Percentiles rank a stretch among this genome's conserved stretches.
Conservation (phyloP, 805 yeast genomes). For the Yamadazyma phyllophila region DNA sequence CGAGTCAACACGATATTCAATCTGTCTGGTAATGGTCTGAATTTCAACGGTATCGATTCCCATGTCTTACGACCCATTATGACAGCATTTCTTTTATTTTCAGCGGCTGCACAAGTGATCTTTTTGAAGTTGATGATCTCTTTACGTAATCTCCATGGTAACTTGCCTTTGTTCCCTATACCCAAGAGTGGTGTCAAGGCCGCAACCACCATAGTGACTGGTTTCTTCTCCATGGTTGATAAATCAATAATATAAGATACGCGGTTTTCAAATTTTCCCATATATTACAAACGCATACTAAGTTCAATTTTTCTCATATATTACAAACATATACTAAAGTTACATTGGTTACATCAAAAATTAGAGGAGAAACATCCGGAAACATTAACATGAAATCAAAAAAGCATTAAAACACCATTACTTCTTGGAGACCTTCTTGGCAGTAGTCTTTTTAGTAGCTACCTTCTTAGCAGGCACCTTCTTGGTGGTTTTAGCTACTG, state of each 20-base stretch:
- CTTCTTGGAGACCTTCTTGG: conserved; percentile 9
- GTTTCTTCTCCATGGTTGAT: conserved; percentile 5
- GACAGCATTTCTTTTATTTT: conserved; percentile 60
- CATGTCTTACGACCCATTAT: conserved; percentile 96
- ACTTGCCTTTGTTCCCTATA: conserved; percentile 74
- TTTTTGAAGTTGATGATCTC: conserved; percentile 85
- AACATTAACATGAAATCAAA: conserved; percentile 3
- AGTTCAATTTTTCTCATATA: conserved; percentile 8
- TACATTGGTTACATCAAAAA: conserved; percentile 1
- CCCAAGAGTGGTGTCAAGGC: conserved; percentile 79
- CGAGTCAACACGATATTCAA: conserved; percentile 75
- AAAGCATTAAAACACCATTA: neutral
- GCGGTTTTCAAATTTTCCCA: conserved; percentile 8
- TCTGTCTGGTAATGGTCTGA: conserved; percentile 78
- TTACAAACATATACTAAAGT: conserved; percentile 5
- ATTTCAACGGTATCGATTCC: conserved; percentile 85
- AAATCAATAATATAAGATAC: neutral
- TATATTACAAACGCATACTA: conserved; percentile 8
- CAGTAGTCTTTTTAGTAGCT: conserved; percentile 10
- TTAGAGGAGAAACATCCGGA: conserved; percentile 4
- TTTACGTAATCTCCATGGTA: conserved; percentile 84
- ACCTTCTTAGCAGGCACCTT: conserved; percentile 8
- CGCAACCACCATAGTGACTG: conserved; percentile 68
- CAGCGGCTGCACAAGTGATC: conserved; percentile 52
- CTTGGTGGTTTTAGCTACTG: neutral